A percentile compares a stretch with the other conserved stretches of the same genome.
These are phyloP conservation scores for Trichoderma koningiopsis DNA, from an alignment of 2,329 filamentous ascomycete genomes.

Conservation along the genomic window DNA sequence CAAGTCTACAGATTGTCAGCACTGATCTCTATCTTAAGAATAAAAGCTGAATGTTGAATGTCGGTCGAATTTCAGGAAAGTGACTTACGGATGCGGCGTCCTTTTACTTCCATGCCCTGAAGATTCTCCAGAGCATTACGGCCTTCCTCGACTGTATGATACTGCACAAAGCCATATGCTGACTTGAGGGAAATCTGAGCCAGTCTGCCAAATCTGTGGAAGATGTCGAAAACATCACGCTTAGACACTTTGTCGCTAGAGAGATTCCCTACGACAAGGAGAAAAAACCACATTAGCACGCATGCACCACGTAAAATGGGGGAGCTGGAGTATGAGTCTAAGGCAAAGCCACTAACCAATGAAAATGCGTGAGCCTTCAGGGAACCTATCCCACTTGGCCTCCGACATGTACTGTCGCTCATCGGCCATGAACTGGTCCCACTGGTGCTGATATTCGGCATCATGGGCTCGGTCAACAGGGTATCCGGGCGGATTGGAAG, in stretches of 20 bases:
- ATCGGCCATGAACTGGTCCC: slow-evolving; percentile 71
- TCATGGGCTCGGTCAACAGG: slow-evolving; percentile 40
- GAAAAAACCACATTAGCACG: slow-evolving; percentile 33
- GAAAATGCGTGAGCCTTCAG: slow-evolving; percentile 74
- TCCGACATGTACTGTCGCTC: slow-evolving; percentile 76
- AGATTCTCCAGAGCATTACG: slow-evolving; percentile 72
- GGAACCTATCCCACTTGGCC: slow-evolving; percentile 80
- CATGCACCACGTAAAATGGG: slow-evolving; percentile 24
- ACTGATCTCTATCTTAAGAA: neutral
- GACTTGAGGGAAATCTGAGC: slow-evolving; percentile 97
- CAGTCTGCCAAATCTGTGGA: slow-evolving; percentile 80
- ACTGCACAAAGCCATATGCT: slow-evolving; percentile 96
- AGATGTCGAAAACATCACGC: slow-evolving; percentile 88
- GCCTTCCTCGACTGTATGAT: slow-evolving; percentile 75
- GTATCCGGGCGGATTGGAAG: slow-evolving; percentile 36
- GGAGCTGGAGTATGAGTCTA: slow-evolving; percentile 11
- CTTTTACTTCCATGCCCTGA: slow-evolving; percentile 79
- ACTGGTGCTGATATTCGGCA: slow-evolving; percentile 62
- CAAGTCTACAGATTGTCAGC: slow-evolving; percentile 63
- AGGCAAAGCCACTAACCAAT: slow-evolving; percentile 62
- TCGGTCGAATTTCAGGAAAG: no score
- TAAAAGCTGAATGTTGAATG: neutral
- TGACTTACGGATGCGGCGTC: slow-evolving; percentile 87
- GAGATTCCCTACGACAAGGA: slow-evolving; percentile 69
- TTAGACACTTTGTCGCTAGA: slow-evolving; percentile 93